phyloP scores from a whole-genome alignment of 257 asterid genomes.

The Ajuga chamaepitys region DNA sequence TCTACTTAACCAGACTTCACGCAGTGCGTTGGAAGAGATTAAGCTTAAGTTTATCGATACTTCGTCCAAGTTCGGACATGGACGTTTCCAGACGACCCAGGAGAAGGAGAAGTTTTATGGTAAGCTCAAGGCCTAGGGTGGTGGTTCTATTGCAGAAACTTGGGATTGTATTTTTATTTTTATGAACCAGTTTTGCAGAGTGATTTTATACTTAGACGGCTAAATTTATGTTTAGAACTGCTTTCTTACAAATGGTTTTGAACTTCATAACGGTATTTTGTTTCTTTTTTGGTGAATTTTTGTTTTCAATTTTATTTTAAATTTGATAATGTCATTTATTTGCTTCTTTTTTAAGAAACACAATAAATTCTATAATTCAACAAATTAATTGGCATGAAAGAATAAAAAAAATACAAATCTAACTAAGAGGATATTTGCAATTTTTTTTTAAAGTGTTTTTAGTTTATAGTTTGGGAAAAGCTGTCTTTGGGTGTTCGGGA shows the following conservation, averaged over 20 bases:
- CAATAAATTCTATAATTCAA: too few species aligned
- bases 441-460: too few species aligned
- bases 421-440: too few species aligned
- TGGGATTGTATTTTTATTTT: not conserved
- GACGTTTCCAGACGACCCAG: slow-evolving; percentile 47
- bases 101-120: slow-evolving; percentile 44
- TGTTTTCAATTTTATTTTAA: not conserved
- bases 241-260: not conserved
- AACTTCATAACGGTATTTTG: not conserved
- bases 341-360: too few species aligned
- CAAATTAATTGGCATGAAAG: too few species aligned
- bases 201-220: not conserved
- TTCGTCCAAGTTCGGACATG: slow-evolving; percentile 52
- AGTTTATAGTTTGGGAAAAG: too few species aligned
- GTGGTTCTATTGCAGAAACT: not conserved
- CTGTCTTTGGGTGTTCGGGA: too few species aligned
- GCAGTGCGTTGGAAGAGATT: slow-evolving; percentile 44
- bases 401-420: too few species aligned
- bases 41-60: slow-evolving; percentile 51
- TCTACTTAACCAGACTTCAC: slow-evolving; percentile 42
- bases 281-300: not conserved
- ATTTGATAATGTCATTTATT: too few species aligned
- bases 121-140: slow-evolving; percentile 38
- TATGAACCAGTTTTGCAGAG: slow-evolving; percentile 16
- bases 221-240: not conserved